Evolutionary conservation across 2,329 filamentous ascomycete species (phyloP).

Genomic region (Didymella arachidicola): DNA sequence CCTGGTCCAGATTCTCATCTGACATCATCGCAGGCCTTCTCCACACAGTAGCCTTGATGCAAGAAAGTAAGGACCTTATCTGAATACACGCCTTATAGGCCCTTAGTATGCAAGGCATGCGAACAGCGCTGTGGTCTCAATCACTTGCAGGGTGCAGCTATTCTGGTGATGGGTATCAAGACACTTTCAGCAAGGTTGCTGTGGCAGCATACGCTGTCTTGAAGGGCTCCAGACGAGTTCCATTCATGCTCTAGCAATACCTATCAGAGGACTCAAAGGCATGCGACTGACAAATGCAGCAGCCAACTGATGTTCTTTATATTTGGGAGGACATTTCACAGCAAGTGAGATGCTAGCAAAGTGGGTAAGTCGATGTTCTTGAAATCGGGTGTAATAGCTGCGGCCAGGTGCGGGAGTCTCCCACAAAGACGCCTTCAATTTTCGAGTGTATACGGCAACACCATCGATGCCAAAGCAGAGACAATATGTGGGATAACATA

Average conservation of each 20-base stretch:
- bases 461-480: background rate
- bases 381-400: background rate
- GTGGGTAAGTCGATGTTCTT: background rate
- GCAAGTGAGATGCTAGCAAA: background rate
- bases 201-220: background rate
- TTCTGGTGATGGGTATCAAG: background rate
- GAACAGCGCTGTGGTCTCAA: background rate
- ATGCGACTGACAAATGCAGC: background rate
- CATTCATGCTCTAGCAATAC: background rate
- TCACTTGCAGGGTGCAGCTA: background rate
- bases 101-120: too few species aligned
- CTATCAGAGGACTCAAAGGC: background rate
- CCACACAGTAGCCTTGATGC: background rate
- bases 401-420: slow-evolving; percentile 11
- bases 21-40: background rate
- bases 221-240: too few species aligned
- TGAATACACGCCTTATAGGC: background rate
- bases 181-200: background rate
- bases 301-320: background rate
- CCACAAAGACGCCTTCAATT: slow-evolving; percentile 4
- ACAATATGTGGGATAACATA: too few species aligned
- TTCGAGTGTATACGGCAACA: background rate
- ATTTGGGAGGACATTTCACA: background rate
- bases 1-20: background rate
- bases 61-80: background rate